Evolutionary conservation across 2,329 filamentous ascomycete species (phyloP).

Genomic region (Graphilbum fragrans): DNA sequence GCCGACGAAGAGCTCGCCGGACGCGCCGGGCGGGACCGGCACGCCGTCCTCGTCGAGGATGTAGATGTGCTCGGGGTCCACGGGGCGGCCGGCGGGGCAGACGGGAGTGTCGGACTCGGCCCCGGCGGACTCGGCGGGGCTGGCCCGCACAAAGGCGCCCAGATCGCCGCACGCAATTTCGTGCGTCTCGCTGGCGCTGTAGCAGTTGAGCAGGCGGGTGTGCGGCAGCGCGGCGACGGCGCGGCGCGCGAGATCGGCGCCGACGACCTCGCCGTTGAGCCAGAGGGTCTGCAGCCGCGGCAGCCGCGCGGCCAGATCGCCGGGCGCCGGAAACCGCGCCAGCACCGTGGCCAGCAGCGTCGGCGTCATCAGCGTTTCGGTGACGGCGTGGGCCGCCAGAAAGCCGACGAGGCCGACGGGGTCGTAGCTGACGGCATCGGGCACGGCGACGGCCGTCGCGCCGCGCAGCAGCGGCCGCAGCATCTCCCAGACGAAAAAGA

Average conservation of each 20-base stretch:
- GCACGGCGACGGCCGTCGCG: constrained; percentile 63
- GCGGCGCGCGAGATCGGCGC: constrained; percentile 60
- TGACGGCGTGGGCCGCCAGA: constrained; percentile 52
- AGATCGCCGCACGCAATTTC: constrained; percentile 71
- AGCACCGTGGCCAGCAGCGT: constrained; percentile 66
- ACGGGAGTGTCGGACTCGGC: constrained; percentile 34
- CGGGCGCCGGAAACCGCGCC: constrained; percentile 42
- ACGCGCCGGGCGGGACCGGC: constrained; percentile 46
- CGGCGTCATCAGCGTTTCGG: constrained; percentile 75
- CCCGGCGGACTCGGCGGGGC: constrained; percentile 17
- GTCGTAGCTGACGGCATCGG: constrained; percentile 68
- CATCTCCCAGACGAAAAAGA: constrained; percentile 82
- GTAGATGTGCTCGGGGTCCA: constrained; percentile 58
- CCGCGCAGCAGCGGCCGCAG: constrained; percentile 63
- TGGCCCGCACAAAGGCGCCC: constrained; percentile 41
- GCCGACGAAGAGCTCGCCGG: constrained; percentile 65
- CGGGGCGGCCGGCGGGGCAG: constrained; percentile 60
- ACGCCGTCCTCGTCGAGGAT: constrained; percentile 60
- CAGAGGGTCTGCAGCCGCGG: constrained; percentile 59
- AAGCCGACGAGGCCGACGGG: constrained; percentile 62
- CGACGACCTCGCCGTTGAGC: constrained; percentile 76
- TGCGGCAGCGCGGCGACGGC: constrained; percentile 56
- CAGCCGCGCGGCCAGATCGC: constrained; percentile 47
- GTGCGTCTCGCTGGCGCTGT: constrained; percentile 73
- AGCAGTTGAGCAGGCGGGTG: constrained; percentile 62